phyloP scores from a whole-genome alignment of 164 flowering plant species.

The Echeveria elegans region DNA sequence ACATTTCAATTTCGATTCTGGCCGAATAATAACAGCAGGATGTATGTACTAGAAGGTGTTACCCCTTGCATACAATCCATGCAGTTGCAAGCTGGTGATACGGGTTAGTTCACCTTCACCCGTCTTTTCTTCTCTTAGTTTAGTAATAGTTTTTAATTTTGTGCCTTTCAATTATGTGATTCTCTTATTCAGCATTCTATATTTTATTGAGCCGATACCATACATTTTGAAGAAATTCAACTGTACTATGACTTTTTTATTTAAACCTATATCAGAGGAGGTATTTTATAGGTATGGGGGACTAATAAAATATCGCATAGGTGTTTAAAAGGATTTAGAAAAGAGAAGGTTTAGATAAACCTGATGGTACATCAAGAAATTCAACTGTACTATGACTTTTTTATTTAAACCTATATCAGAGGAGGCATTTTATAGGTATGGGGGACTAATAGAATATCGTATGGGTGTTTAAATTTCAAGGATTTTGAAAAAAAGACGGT shows the following conservation, averaged over 20 bases:
- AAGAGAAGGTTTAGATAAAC: neutral
- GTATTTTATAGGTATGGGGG: neutral
- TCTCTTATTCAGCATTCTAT: neutral
- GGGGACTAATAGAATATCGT: neutral
- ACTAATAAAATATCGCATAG: neutral
- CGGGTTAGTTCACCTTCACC: constrained; percentile 30
- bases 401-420: neutral
- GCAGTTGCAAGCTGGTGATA: constrained; percentile 96
- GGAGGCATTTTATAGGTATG: neutral
- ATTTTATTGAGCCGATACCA: neutral
- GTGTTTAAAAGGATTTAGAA: neutral
- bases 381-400: too few relatives aligned
- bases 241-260: neutral
- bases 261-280: neutral
- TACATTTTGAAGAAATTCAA: neutral
- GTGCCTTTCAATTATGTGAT: neutral
- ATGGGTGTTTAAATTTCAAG: neutral
- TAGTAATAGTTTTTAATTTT: neutral
- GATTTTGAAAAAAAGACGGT: neutral
- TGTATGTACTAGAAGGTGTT: constrained; percentile 98
- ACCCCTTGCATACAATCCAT: constrained; percentile 98
- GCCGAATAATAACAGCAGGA: constrained; percentile 98
- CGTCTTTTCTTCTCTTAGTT: neutral
- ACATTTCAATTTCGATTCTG: constrained; percentile 96
- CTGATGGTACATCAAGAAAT: neutral